Conservation (phyloP, 1,284 basidiomycete species). For the Trichosporon sp. region DNA sequence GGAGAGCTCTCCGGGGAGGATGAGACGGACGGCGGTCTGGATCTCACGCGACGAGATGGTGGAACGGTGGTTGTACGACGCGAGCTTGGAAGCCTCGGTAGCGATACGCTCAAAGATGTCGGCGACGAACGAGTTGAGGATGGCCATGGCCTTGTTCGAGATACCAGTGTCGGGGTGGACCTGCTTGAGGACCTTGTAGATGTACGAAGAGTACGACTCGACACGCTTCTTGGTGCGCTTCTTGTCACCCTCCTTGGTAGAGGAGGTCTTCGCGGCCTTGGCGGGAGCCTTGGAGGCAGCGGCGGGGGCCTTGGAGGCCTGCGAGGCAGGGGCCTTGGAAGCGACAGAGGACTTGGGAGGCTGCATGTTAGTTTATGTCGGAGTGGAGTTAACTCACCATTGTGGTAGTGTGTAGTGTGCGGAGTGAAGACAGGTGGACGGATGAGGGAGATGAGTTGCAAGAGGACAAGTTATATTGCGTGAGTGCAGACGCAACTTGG, state of each 20-base stretch:
- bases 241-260: conserved; percentile 69
- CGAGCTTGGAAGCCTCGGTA: conserved; percentile 85
- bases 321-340: conserved; percentile 67
- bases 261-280: conserved; percentile 77
- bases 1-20: conserved; percentile 78
- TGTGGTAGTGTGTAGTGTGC: conserved; percentile 38
- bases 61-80: conserved; percentile 89
- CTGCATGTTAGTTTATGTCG: conserved; percentile 39
- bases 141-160: conserved; percentile 91
- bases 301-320: conserved; percentile 56
- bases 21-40: conserved; percentile 85
- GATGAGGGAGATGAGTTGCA: background rate
- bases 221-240: conserved; percentile 86
- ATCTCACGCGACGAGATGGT: conserved; percentile 94
- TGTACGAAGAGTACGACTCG: conserved; percentile 91
- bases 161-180: conserved; percentile 97
- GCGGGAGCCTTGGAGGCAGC: conserved; percentile 59
- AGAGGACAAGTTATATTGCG: background rate
- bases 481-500: background rate
- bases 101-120: conserved; percentile 94
- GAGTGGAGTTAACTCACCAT: conserved; percentile 62
- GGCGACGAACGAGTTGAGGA: conserved; percentile 89
- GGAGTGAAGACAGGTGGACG: conserved; percentile 3
- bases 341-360: conserved; percentile 58
- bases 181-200: conserved; percentile 71